Conservation (phyloP, 805 yeast species). For the Starmerella sp. region DNA sequence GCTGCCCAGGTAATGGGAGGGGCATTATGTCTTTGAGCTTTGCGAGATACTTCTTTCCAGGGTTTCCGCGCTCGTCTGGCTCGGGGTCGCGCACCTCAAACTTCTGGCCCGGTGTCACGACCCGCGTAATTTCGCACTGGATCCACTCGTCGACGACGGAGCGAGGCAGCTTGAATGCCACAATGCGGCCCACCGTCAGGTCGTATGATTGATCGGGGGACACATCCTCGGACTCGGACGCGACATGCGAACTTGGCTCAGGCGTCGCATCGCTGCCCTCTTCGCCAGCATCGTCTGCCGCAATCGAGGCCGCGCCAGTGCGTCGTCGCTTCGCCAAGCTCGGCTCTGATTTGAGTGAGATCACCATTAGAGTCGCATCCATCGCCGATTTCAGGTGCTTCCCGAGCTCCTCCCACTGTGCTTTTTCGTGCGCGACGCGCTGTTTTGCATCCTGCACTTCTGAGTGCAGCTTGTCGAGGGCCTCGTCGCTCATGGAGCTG, state of each 20-base stretch:
- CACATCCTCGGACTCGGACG: background rate
- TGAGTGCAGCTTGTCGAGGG: conserved; percentile 3
- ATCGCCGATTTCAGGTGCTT: conserved; percentile 21
- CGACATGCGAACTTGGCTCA: background rate
- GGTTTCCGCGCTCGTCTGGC: conserved; percentile 85
- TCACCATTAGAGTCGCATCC: conserved; percentile 20
- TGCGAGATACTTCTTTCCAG: conserved; percentile 77
- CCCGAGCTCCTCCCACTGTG: conserved; percentile 19
- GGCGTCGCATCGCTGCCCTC: conserved; percentile 2
- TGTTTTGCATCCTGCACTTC: conserved; percentile 2
- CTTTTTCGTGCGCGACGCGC: conserved; percentile 1
- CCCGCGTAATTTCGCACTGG: conserved; percentile 76
- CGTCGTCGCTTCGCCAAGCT: conserved; percentile 19
- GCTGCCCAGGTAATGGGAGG: conserved; percentile 35
- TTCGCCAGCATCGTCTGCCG: background rate
- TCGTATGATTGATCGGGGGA: background rate
- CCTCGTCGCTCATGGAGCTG: conserved; percentile 3
- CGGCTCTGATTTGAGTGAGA: conserved; percentile 18
- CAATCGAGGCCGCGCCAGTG: conserved; percentile 1
- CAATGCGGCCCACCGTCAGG: conserved; percentile 60
- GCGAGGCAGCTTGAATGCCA: conserved; percentile 66
- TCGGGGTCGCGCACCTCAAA: conserved; percentile 96
- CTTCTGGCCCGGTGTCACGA: conserved; percentile 59
- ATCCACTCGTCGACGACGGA: conserved; percentile 87
- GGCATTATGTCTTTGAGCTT: conserved; percentile 75